Conservation (phyloP, 129 eudicot species). For the Chrysanthemum seticuspe region DNA sequence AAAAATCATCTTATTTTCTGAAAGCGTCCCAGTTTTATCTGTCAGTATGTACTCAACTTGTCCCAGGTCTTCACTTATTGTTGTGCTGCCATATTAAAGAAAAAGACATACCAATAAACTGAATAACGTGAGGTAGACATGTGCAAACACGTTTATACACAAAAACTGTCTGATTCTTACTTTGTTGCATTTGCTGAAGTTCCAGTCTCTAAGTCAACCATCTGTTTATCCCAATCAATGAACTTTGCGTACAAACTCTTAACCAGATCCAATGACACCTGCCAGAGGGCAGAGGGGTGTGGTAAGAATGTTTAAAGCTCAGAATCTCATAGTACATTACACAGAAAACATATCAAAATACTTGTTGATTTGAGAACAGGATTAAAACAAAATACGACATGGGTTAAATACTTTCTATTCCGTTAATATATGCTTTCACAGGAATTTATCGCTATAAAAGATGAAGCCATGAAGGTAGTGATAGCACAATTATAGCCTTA, state of each 20-base stretch:
- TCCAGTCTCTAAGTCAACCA: slow-evolving; percentile 80
- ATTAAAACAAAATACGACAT: slow-evolving; percentile 2
- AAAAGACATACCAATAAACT: slow-evolving; percentile 24
- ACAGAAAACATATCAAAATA: no score
- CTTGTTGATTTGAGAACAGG: not conserved
- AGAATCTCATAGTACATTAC: no score
- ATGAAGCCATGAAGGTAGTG: slow-evolving; percentile 70
- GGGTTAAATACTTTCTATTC: not conserved
- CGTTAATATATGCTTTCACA: not conserved
- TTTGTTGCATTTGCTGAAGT: slow-evolving; percentile 82
- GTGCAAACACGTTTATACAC: slow-evolving; percentile 1
- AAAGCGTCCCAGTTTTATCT: slow-evolving; percentile 98
- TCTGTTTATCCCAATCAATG: slow-evolving; percentile 95
- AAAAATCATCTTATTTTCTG: slow-evolving; percentile 93
- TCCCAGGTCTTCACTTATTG: slow-evolving; percentile 99
- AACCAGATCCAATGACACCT: slow-evolving; percentile 88
- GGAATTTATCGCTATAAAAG: not conserved
- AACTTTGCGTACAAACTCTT: slow-evolving; percentile 93
- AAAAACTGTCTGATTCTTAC: slow-evolving; percentile 48
- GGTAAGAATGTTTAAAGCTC: not conserved
- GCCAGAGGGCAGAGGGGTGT: not conserved
- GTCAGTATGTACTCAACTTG: slow-evolving; percentile 99
- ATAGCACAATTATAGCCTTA: no score
- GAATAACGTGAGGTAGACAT: slow-evolving; percentile 6
- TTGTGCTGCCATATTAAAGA: slow-evolving; percentile 88